phyloP scores from a whole-genome alignment of 305 asterid species.

The Fraxinus platypoda region DNA sequence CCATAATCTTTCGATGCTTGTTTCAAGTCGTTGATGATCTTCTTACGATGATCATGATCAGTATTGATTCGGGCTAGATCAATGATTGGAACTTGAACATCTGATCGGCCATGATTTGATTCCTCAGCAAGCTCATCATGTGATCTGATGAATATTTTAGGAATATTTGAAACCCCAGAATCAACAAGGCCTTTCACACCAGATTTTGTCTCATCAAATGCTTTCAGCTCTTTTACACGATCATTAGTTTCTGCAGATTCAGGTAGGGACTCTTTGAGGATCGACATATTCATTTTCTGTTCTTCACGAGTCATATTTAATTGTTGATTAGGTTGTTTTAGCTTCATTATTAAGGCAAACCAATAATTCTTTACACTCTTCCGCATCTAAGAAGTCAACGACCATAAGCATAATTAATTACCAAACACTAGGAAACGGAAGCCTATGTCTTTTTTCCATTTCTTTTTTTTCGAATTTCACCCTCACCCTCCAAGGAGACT shows the following conservation, averaged over 20 bases:
- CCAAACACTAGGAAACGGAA: too few relatives aligned
- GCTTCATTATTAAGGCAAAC: too few relatives aligned
- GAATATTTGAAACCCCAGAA: conserved; percentile 22
- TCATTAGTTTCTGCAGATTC: neutral
- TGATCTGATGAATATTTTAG: conserved; percentile 18
- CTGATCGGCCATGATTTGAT: neutral
- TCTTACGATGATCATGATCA: too few relatives aligned
- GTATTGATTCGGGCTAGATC: neutral
- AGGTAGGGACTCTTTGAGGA: neutral
- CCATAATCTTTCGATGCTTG: conserved; percentile 8
- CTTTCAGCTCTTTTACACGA: conserved; percentile 15
- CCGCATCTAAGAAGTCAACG: too few relatives aligned
- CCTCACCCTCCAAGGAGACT: too few relatives aligned
- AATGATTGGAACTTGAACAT: neutral
- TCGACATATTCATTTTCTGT: neutral
- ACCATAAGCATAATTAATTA: too few relatives aligned
- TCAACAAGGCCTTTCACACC: conserved; percentile 31
- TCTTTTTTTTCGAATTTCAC: too few relatives aligned
- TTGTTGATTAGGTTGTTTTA: too few relatives aligned
- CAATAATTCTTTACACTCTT: too few relatives aligned
- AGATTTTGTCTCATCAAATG: conserved; percentile 21
- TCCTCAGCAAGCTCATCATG: neutral
- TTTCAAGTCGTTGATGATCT: neutral
- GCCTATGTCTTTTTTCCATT: too few relatives aligned
- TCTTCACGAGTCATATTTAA: neutral